A percentile compares a stretch with the other conserved stretches of the same genome.
phyloP scores from a whole-genome alignment of 1,284 basidiomycete species.

The Laetiporus sulphureus region DNA sequence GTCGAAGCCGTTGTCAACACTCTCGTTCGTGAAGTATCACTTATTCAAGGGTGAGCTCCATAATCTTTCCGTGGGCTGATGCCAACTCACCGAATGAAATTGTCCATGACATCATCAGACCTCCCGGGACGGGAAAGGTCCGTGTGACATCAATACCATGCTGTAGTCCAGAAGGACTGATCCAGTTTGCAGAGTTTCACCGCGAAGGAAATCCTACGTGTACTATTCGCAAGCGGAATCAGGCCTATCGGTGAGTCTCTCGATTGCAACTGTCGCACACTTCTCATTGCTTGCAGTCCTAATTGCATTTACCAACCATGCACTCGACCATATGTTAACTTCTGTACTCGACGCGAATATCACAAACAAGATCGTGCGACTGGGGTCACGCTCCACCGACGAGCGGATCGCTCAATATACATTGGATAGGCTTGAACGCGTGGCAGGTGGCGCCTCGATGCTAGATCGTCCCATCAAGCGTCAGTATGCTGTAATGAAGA shows the following conservation, averaged over 20 bases:
- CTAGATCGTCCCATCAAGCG: constrained; percentile 29
- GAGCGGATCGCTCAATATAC: constrained; percentile 51
- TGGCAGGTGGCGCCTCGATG: constrained; percentile 30
- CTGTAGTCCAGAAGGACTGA: neutral
- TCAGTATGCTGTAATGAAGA: constrained; percentile 38
- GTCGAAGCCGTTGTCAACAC: constrained; percentile 59
- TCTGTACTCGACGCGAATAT: constrained; percentile 57
- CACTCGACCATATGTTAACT: constrained; percentile 63
- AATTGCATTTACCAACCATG: constrained; percentile 74
- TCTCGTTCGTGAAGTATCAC: constrained; percentile 48
- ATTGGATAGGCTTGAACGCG: constrained; percentile 48
- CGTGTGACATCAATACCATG: neutral
- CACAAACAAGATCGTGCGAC: constrained; percentile 53
- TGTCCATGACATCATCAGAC: constrained; percentile 38
- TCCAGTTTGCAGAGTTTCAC: constrained; percentile 47
- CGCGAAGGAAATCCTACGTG: constrained; percentile 58
- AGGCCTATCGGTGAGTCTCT: constrained; percentile 20
- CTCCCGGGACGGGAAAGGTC: constrained; percentile 74
- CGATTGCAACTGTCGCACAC: neutral
- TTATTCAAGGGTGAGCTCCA: constrained; percentile 62
- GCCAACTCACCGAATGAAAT: neutral
- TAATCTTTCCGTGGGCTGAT: too few relatives aligned
- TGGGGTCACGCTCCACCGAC: constrained; percentile 56
- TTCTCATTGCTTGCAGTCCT: constrained; percentile 43
- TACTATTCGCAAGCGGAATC: constrained; percentile 42